phyloP scores from a whole-genome alignment of 768 basidiomycete genomes.

The Mycena haematopus region DNA sequence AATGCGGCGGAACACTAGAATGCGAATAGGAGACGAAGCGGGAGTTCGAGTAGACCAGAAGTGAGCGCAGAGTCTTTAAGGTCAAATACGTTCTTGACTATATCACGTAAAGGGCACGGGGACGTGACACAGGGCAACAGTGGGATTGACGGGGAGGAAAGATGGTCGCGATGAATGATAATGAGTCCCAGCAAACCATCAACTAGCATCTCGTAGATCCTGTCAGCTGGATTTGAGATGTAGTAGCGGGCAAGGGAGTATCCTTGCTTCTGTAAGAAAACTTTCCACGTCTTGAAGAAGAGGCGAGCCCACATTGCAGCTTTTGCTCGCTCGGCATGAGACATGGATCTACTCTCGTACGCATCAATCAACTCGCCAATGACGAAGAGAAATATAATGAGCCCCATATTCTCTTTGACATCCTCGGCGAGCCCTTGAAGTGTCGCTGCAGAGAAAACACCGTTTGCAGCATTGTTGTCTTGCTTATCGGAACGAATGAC shows the following conservation, averaged over 20 bases:
- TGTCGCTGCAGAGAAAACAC: constrained; percentile 43
- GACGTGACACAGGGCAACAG: too few species aligned
- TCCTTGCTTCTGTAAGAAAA: constrained; percentile 27
- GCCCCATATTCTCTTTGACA: constrained; percentile 36
- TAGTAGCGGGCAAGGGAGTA: constrained; percentile 35
- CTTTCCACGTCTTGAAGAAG: constrained; percentile 40
- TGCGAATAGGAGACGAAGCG: too few species aligned
- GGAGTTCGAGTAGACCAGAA: too few species aligned
- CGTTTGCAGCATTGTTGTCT: constrained; percentile 51
- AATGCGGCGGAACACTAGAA: too few species aligned
- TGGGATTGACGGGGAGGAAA: too few species aligned
- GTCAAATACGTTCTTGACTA: too few species aligned
- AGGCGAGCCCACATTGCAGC: constrained; percentile 39
- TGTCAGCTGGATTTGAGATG: constrained; percentile 40
- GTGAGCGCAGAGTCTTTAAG: too few species aligned
- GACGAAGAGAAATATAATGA: constrained; percentile 47
- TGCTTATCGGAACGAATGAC: constrained; percentile 49
- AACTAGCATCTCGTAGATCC: constrained; percentile 40
- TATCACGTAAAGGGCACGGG: too few species aligned
- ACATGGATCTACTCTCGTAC: constrained; percentile 41
- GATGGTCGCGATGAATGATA: constrained; percentile 44
- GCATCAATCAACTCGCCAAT: constrained; percentile 47
- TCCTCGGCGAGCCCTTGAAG: constrained; percentile 35
- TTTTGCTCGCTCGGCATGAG: constrained; percentile 35
- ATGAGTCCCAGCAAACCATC: constrained; percentile 41